These are phyloP conservation scores for Fraxinus pennsylvanica DNA, from an alignment of 257 asterid species.

Conservation along the genomic window DNA sequence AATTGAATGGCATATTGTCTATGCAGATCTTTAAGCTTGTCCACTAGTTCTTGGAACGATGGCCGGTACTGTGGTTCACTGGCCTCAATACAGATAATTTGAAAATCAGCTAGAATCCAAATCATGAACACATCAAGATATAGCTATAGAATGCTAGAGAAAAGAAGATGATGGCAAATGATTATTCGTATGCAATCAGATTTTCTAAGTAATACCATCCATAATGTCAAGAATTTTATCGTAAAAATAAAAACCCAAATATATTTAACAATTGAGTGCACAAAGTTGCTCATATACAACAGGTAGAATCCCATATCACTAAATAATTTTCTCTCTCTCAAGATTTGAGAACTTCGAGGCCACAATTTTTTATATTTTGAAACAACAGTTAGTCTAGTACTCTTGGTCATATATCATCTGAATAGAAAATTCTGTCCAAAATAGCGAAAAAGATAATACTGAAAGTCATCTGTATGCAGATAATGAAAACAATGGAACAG, in stretches of 20 bases:
- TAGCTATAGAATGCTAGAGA: neutral
- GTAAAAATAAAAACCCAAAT: neutral
- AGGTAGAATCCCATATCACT: neutral
- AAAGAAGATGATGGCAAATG: neutral
- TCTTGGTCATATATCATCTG: too few relatives aligned
- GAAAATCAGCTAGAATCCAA: neutral
- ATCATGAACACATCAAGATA: neutral
- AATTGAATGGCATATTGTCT: conserved; percentile 47
- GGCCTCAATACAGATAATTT: conserved; percentile 20
- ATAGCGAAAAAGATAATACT: neutral
- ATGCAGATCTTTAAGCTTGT: conserved; percentile 67
- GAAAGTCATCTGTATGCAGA: neutral
- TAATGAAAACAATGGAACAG: neutral
- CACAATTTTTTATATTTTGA: too few relatives aligned
- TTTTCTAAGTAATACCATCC: neutral
- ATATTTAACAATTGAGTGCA: neutral
- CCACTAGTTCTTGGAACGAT: conserved; percentile 73
- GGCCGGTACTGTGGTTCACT: conserved; percentile 80
- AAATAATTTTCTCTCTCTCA: neutral
- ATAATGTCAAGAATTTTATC: neutral
- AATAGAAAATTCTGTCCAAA: neutral
- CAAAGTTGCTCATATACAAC: neutral
- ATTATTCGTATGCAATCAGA: neutral
- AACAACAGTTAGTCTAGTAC: neutral
- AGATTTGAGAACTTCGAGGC: neutral